These are phyloP conservation scores for Xerocomellus amylosporus DNA, from an alignment of 768 basidiomycete species.

Conservation along the genomic window DNA sequence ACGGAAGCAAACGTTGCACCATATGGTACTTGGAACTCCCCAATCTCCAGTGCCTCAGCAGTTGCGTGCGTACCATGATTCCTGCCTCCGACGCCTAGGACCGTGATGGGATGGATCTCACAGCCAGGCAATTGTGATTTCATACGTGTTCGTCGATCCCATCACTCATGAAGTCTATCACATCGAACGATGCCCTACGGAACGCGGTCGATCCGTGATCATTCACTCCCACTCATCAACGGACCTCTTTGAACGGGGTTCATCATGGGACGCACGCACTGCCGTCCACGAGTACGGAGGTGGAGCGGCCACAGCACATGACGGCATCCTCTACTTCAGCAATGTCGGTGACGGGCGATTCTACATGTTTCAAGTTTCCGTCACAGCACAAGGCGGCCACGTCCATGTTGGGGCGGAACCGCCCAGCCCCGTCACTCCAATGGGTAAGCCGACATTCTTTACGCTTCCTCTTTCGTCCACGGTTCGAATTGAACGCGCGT, in stretches of 20 bases:
- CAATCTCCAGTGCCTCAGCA: no score
- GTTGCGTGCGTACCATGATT: no score
- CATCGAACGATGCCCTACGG: neutral
- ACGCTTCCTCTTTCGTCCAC: neutral
- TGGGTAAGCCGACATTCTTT: neutral
- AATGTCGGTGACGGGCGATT: neutral
- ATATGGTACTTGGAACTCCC: no score
- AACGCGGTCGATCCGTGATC: constrained; percentile 1
- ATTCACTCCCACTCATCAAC: neutral
- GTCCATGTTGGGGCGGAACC: neutral
- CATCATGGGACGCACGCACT: neutral
- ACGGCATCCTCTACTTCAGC: neutral
- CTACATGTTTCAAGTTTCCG: no score
- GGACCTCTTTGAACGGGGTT: neutral
- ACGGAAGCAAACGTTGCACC: no score
- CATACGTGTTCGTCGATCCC: constrained; percentile 1
- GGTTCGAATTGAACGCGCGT: neutral
- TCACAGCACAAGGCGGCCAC: neutral
- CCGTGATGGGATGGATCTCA: no score
- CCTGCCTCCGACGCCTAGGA: no score
- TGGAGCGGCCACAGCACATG: neutral
- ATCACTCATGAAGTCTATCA: neutral
- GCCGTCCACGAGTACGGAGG: constrained; percentile 1
- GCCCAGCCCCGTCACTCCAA: neutral
- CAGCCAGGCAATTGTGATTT: neutral